Conservation (phyloP, 2,329 filamentous ascomycete genomes). For the Cercospora janseana region DNA sequence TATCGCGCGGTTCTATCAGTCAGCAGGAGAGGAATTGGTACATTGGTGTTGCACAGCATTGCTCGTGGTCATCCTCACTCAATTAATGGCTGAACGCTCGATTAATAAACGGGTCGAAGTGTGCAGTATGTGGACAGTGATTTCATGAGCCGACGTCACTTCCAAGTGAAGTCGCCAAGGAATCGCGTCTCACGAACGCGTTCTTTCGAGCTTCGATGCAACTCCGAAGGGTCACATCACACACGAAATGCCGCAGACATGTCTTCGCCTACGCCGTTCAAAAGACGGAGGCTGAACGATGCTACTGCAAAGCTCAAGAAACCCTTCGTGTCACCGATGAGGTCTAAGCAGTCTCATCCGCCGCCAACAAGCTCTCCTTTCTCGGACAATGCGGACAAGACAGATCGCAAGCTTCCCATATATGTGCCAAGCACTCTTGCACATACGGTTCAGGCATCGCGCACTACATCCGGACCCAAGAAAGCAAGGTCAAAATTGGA, state of each 20-base stretch:
- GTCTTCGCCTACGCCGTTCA: conserved; percentile 38
- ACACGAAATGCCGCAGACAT: conserved; percentile 10
- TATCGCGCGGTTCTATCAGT: neutral
- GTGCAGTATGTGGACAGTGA: too few relatives aligned
- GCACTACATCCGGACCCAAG: neutral
- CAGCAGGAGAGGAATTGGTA: too few relatives aligned
- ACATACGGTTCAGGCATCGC: conserved; percentile 27
- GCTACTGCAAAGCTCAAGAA: conserved; percentile 61
- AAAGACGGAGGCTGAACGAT: conserved; percentile 62
- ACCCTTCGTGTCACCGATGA: conserved; percentile 70
- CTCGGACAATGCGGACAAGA: conserved; percentile 19
- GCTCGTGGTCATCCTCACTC: too few relatives aligned
- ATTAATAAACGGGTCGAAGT: too few relatives aligned
- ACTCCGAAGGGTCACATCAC: neutral
- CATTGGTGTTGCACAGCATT: too few relatives aligned
- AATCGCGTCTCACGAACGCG: conserved; percentile 2
- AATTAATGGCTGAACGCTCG: too few relatives aligned
- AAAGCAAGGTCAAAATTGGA: neutral
- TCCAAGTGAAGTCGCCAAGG: neutral
- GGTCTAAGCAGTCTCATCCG: conserved; percentile 41
- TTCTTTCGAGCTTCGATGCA: neutral
- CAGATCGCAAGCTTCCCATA: conserved; percentile 15
- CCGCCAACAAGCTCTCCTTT: conserved; percentile 20
- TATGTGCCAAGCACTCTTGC: conserved; percentile 35
- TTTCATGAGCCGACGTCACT: too few relatives aligned